A percentile compares a stretch with the other conserved stretches of the same genome.
Conservation (phyloP, 345 rosid genomes). For the Gossypium mustelinum region DNA sequence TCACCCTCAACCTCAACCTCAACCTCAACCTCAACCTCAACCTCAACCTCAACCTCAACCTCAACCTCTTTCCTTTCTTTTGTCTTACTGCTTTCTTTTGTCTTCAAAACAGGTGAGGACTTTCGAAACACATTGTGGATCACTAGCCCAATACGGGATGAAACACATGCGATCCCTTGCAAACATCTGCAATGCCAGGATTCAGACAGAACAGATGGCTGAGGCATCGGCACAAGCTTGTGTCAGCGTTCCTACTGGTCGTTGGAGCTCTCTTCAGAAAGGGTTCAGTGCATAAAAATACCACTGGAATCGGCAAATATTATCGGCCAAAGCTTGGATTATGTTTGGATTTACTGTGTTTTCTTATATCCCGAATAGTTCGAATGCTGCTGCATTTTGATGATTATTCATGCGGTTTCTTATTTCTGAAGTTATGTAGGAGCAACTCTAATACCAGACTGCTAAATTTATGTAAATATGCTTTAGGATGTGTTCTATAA, state of each 20-base stretch:
- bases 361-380: neutral
- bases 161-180: slow-evolving; percentile 93
- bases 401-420: neutral
- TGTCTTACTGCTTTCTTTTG: neutral
- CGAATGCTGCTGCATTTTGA: neutral
- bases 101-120: slow-evolving; percentile 62
- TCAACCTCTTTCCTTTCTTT: neutral
- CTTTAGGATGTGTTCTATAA: neutral
- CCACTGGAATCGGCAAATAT: neutral
- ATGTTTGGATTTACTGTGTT: neutral
- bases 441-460: neutral
- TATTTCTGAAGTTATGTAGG: neutral
- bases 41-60: no score
- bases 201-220: slow-evolving; percentile 55
- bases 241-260: slow-evolving; percentile 50
- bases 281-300: slow-evolving; percentile 74
- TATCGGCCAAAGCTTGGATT: neutral
- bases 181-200: slow-evolving; percentile 85
- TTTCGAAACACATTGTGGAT: slow-evolving; percentile 88
- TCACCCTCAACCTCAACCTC: neutral
- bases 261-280: slow-evolving; percentile 76
- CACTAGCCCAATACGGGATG: slow-evolving; percentile 91
- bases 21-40: no score
- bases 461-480: neutral
- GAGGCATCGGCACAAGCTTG: slow-evolving; percentile 94